phyloP scores from a whole-genome alignment of 768 basidiomycete genomes.

The Podaxis sp. region DNA sequence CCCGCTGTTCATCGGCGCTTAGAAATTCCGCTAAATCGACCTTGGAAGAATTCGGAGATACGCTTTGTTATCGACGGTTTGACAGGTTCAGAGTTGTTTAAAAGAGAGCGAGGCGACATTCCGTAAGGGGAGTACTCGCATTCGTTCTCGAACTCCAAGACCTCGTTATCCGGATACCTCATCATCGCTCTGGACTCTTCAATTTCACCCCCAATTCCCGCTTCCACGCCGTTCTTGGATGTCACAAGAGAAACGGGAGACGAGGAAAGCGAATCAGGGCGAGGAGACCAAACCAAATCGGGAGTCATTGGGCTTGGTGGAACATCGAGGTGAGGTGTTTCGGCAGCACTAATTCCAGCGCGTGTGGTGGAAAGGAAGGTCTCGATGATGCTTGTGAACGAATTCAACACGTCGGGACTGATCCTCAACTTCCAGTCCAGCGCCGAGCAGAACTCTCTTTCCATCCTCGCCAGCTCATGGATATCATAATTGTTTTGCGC shows the following conservation, averaged over 20 bases:
- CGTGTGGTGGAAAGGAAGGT: neutral
- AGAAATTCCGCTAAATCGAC: neutral
- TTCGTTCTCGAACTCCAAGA: neutral
- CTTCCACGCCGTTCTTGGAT: neutral
- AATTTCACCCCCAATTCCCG: neutral
- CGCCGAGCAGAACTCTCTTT: conserved; percentile 5
- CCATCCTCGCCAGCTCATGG: conserved; percentile 7
- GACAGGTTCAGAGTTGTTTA: too few species aligned
- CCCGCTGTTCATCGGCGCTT: neutral
- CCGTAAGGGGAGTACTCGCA: too few species aligned
- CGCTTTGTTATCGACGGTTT: conserved; percentile 1
- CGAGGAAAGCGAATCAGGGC: neutral
- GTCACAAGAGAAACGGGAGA: neutral
- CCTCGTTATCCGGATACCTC: neutral
- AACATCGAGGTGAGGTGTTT: neutral
- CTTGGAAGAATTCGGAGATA: neutral
- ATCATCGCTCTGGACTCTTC: neutral
- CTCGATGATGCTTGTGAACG: neutral
- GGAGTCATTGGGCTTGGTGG: neutral
- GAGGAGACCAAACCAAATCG: neutral
- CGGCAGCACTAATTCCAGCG: neutral
- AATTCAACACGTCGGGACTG: conserved; percentile 2
- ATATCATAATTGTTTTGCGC: conserved; percentile 11
- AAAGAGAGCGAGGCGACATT: neutral
- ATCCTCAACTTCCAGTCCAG: conserved; percentile 8